A percentile compares a stretch with the other conserved stretches of the same genome.
Evolutionary conservation across 2,329 filamentous ascomycete genomes (phyloP).

Genomic region (Nannizzia gypsea): DNA sequence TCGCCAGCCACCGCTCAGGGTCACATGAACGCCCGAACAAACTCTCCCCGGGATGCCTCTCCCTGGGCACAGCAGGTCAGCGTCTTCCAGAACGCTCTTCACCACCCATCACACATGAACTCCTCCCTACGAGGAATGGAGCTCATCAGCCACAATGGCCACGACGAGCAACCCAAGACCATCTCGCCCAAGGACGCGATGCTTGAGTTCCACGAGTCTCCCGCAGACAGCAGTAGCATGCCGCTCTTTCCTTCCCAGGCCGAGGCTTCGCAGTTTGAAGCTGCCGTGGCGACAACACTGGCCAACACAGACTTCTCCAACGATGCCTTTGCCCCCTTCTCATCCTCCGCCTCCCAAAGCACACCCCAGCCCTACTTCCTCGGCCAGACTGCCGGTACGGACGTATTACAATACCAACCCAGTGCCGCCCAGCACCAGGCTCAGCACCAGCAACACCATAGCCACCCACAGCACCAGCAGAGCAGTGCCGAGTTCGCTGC

Average conservation of each 20-base stretch:
- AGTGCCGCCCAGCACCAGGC: conserved; percentile 19
- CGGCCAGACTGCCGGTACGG: neutral
- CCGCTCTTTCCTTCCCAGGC: conserved; percentile 58
- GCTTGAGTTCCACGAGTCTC: conserved; percentile 67
- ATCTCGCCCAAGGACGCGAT: conserved; percentile 91
- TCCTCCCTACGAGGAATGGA: conserved; percentile 10
- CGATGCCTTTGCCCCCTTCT: neutral
- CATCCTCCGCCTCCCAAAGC: conserved; percentile 14
- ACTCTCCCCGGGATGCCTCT: conserved; percentile 59
- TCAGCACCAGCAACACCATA: conserved; percentile 11
- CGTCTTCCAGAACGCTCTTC: conserved; percentile 26
- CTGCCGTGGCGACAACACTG: conserved; percentile 9
- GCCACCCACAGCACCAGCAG: conserved; percentile 8
- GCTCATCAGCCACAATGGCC: conserved; percentile 20
- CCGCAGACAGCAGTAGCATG: conserved; percentile 53
- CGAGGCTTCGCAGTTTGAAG: conserved; percentile 22
- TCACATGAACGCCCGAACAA: conserved; percentile 51
- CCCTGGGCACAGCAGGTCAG: conserved; percentile 56
- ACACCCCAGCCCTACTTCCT: conserved; percentile 16
- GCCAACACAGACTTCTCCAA: conserved; percentile 29
- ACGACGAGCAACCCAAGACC: conserved; percentile 53
- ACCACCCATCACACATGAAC: conserved; percentile 28
- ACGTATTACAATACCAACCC: conserved; percentile 9
- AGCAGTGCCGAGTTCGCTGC: conserved; percentile 16
- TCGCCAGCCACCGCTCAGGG: conserved; percentile 54